These are phyloP conservation scores for Erythrobasidium yunnanense DNA, from an alignment of 768 basidiomycete genomes.

Conservation along the genomic window DNA sequence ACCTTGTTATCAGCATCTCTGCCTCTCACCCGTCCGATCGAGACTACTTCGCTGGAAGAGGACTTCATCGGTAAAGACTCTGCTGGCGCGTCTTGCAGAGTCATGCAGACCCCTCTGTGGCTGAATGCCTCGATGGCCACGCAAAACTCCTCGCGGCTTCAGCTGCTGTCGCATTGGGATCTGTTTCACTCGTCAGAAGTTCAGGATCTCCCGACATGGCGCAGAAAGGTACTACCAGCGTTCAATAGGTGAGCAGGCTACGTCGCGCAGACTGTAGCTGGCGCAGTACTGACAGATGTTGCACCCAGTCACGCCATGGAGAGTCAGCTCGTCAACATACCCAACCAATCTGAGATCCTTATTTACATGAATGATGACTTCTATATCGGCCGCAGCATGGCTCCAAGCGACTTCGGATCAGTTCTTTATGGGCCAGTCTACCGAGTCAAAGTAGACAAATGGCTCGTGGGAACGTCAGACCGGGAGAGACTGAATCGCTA, in stretches of 20 bases:
- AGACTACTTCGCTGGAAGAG: not conserved
- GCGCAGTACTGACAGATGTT: too few species aligned
- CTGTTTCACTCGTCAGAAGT: not conserved
- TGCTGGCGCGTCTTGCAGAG: not conserved
- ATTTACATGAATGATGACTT: slow-evolving; percentile 1
- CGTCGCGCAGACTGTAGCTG: too few species aligned
- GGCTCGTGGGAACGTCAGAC: not conserved
- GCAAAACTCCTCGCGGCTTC: not conserved
- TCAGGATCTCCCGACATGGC: not conserved
- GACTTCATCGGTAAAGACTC: not conserved
- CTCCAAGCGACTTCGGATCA: not conserved
- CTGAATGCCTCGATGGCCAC: not conserved
- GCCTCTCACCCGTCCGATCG: too few species aligned
- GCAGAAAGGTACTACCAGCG: not conserved
- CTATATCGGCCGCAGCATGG: not conserved
- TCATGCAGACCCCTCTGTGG: not conserved
- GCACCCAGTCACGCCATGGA: not conserved
- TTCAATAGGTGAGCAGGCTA: not conserved
- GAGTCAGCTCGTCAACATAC: not conserved
- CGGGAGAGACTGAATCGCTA: not conserved
- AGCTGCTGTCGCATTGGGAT: not conserved
- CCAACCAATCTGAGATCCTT: not conserved
- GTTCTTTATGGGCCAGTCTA: not conserved
- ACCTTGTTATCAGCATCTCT: not conserved
- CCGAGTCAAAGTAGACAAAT: not conserved